Conservation (phyloP, 345 rosid genomes). For the Camelina hispida region DNA sequence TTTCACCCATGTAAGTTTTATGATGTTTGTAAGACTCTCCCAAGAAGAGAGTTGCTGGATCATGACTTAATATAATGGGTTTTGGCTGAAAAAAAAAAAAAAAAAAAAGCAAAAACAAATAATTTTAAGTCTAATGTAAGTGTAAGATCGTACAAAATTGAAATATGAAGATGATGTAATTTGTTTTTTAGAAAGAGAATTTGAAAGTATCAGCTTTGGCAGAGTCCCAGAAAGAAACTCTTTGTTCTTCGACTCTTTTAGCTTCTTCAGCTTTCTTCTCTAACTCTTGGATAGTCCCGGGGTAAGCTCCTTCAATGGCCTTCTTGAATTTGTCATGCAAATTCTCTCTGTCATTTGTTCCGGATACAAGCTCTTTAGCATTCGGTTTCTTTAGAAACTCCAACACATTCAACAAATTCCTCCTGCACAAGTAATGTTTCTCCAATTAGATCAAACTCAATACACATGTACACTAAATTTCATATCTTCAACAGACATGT, state of each 20-base stretch:
- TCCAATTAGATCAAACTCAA: slow-evolving; percentile 25
- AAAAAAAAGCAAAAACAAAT: too few species aligned
- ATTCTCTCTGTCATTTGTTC: slow-evolving; percentile 81
- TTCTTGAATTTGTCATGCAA: slow-evolving; percentile 73
- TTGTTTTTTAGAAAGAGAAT: slow-evolving; percentile 59
- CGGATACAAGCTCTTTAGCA: slow-evolving; percentile 82
- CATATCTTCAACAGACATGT: neutral
- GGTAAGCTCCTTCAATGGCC: slow-evolving; percentile 67
- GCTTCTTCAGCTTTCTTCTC: slow-evolving; percentile 64
- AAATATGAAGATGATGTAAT: neutral
- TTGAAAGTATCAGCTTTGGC: slow-evolving; percentile 80
- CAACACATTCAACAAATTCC: slow-evolving; percentile 80
- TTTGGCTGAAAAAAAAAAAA: too few species aligned
- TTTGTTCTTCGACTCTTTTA: slow-evolving; percentile 55
- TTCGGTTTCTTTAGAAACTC: slow-evolving; percentile 89
- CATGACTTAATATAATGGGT: too few species aligned
- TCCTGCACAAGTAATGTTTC: slow-evolving; percentile 55
- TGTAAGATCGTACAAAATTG: neutral
- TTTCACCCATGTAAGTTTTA: too few species aligned
- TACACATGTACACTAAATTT: neutral
- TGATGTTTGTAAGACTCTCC: too few species aligned
- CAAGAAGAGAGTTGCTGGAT: too few species aligned
- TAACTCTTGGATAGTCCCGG: slow-evolving; percentile 63
- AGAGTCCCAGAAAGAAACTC: slow-evolving; percentile 83
- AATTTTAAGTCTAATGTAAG: neutral